These are phyloP conservation scores for Cladosporium halotolerans DNA, from an alignment of 2,329 filamentous ascomycete genomes.

Conservation along the genomic window DNA sequence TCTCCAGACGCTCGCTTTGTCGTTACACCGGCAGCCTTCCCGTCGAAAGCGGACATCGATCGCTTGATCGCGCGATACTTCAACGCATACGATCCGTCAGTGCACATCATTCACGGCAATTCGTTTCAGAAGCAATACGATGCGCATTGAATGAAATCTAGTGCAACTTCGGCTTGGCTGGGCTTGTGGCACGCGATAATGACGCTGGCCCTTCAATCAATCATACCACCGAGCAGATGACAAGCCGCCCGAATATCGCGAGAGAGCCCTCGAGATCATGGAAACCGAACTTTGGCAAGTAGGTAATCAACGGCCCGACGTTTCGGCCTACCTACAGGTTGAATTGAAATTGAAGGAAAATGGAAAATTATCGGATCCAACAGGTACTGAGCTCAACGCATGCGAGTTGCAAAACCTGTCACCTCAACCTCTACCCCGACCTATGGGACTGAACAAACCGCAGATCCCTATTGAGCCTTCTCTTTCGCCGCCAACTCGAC, in stretches of 20 bases:
- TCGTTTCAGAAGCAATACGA: constrained; percentile 73
- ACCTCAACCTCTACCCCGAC: too few relatives aligned
- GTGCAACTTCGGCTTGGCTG: constrained; percentile 71
- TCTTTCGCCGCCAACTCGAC: constrained; percentile 1
- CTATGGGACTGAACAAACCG: too few relatives aligned
- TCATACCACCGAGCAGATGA: constrained; percentile 75
- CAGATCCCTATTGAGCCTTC: too few relatives aligned
- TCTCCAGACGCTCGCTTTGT: too few relatives aligned
- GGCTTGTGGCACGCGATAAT: constrained; percentile 71
- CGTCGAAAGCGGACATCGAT: constrained; percentile 74
- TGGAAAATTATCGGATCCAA: too few relatives aligned
- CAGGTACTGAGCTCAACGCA: too few relatives aligned
- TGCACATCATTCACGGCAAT: constrained; percentile 56
- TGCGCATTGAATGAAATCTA: constrained; percentile 64
- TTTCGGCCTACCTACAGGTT: too few relatives aligned
- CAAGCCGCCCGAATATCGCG: constrained; percentile 71
- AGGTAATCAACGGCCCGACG: too few relatives aligned
- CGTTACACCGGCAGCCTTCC: constrained; percentile 59
- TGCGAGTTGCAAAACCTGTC: too few relatives aligned
- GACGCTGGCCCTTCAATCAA: constrained; percentile 67
- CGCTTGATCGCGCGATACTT: constrained; percentile 85
- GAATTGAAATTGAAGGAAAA: too few relatives aligned
- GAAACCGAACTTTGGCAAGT: too few relatives aligned
- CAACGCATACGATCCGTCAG: constrained; percentile 65
- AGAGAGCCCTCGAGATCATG: constrained; percentile 45